These are phyloP conservation scores for Penicillium pulvis DNA, from an alignment of 495 filamentous ascomycete genomes.

Conservation along the genomic window DNA sequence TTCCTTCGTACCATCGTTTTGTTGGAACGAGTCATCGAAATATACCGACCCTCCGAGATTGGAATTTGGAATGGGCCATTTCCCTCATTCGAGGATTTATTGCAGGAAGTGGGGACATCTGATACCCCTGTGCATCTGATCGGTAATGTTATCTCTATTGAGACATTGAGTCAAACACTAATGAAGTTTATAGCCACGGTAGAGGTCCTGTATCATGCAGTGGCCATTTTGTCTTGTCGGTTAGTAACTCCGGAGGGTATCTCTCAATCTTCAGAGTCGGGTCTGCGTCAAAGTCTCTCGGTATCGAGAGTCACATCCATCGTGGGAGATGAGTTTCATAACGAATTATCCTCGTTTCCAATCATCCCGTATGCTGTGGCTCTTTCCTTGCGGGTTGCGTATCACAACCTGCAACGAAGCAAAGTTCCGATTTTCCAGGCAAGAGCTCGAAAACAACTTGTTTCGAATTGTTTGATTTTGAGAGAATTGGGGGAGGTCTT, in stretches of 20 bases:
- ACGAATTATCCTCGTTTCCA: constrained; percentile 1
- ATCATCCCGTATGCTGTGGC: constrained; percentile 9
- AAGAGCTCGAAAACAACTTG: constrained; percentile 6
- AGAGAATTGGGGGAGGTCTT: constrained; percentile 4
- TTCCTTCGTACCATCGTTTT: constrained; percentile 6
- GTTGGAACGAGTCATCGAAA: constrained; percentile 4
- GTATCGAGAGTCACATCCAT: constrained; percentile 6
- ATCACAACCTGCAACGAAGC: constrained; percentile 6
- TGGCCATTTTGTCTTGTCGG: constrained; percentile 8
- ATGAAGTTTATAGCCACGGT: neutral
- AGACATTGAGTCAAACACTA: neutral
- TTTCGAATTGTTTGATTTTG: constrained; percentile 1
- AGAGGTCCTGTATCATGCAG: constrained; percentile 9
- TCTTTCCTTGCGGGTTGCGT: constrained; percentile 5
- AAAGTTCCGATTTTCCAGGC: neutral
- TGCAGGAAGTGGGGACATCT: constrained; percentile 4
- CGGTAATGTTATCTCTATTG: neutral
- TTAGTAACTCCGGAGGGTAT: constrained; percentile 4
- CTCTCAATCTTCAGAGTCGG: constrained; percentile 5
- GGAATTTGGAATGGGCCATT: constrained; percentile 4
- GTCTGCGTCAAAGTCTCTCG: constrained; percentile 5
- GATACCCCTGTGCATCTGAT: constrained; percentile 3
- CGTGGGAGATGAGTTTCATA: constrained; percentile 8
- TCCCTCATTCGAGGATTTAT: constrained; percentile 10
- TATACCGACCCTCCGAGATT: constrained; percentile 4